Percentiles rank a stretch among this genome's conserved stretches.
Conservation (phyloP, 495 filamentous ascomycete species). For the Niebla homalea region DNA sequence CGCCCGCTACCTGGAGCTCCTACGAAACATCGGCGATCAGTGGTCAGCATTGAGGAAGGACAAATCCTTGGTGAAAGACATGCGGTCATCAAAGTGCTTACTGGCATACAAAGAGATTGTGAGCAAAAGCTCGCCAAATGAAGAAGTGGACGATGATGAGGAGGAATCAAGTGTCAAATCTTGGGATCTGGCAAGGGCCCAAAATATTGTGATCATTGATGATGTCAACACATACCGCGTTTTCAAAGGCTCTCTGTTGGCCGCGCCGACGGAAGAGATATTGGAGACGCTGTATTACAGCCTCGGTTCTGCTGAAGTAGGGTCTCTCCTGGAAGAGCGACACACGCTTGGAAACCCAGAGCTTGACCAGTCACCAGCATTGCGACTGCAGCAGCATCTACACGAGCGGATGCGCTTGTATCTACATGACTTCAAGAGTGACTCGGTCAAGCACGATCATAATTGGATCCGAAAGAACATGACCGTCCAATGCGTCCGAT, state of each 20-base stretch:
- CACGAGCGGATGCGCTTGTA: conserved; percentile 80
- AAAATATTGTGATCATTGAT: conserved; percentile 67
- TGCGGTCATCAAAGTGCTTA: conserved; percentile 65
- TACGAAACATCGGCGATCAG: conserved; percentile 64
- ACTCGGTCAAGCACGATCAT: conserved; percentile 65
- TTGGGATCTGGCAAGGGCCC: conserved; percentile 57
- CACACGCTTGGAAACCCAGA: conserved; percentile 34
- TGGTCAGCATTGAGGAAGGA: conserved; percentile 57
- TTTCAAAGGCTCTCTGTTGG: conserved; percentile 69
- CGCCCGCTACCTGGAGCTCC: conserved; percentile 67
- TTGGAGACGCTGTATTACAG: conserved; percentile 71
- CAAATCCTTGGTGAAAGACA: conserved; percentile 57
- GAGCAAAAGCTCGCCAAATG: conserved; percentile 20
- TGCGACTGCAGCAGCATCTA: conserved; percentile 60
- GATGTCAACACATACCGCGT: conserved; percentile 72
- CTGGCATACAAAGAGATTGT: conserved; percentile 64
- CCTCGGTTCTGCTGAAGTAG: conserved; percentile 32
- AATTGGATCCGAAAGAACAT: conserved; percentile 86
- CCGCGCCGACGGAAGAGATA: conserved; percentile 73
- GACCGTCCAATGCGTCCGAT: conserved; percentile 57
- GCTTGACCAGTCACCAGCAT: conserved; percentile 39
- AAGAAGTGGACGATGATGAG: conserved; percentile 40
- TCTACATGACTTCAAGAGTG: conserved; percentile 55
- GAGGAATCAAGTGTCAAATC: conserved; percentile 62
- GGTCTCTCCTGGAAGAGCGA: conserved; percentile 33